Evolutionary conservation across 2,329 filamentous ascomycete species (phyloP).

Genomic region (Daldinia sp.): DNA sequence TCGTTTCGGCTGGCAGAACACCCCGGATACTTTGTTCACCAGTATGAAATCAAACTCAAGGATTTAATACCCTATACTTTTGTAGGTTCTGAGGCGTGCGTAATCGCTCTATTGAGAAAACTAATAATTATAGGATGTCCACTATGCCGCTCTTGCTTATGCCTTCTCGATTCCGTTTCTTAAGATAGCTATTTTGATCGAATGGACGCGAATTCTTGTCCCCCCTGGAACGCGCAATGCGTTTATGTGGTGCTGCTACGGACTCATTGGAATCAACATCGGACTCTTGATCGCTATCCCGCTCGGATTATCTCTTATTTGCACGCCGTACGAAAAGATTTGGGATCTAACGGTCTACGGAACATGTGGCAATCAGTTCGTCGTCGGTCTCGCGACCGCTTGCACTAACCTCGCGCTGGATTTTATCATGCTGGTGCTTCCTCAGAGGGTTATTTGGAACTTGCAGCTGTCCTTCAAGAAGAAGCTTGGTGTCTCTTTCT

Average conservation of each 20-base stretch:
- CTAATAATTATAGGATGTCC: constrained; percentile 41
- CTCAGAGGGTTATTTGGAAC: constrained; percentile 51
- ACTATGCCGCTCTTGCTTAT: constrained; percentile 52
- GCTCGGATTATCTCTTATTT: constrained; percentile 44
- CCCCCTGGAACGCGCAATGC: constrained; percentile 45
- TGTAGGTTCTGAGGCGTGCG: constrained; percentile 40
- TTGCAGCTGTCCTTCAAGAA: constrained; percentile 50
- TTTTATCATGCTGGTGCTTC: constrained; percentile 49
- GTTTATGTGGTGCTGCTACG: constrained; percentile 46
- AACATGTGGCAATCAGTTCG: constrained; percentile 41
- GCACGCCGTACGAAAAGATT: constrained; percentile 46
- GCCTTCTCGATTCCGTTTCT: constrained; percentile 54
- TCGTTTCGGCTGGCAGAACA: constrained; percentile 13
- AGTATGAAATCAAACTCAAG: constrained; percentile 50
- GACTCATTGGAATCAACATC: constrained; percentile 41
- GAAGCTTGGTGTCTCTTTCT: constrained; percentile 50
- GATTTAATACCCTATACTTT: constrained; percentile 48
- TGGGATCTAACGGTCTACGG: constrained; percentile 47
- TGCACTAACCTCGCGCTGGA: constrained; percentile 48
- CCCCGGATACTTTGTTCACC: constrained; percentile 54
- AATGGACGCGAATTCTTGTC: constrained; percentile 55
- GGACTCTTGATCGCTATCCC: constrained; percentile 39
- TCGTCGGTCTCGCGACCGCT: constrained; percentile 42
- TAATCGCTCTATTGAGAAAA: neutral
- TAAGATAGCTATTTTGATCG: constrained; percentile 58